Conservation (phyloP, 495 filamentous ascomycete genomes). For the Podospora tetraspora region DNA sequence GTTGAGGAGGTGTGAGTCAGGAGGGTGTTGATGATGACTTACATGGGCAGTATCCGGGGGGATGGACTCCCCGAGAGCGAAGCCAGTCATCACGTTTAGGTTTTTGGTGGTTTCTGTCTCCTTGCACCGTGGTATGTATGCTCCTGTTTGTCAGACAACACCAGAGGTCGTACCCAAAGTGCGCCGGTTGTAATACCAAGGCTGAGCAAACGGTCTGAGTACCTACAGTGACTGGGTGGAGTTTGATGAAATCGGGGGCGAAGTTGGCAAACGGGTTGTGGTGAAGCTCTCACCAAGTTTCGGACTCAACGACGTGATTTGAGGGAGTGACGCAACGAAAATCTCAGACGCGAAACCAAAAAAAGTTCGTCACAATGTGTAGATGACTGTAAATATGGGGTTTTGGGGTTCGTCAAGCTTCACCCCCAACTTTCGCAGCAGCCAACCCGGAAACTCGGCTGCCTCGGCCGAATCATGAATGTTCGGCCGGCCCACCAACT, state of each 20-base stretch:
- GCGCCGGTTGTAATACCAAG: not conserved
- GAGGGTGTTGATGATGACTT: conserved; percentile 23
- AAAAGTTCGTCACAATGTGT: not conserved
- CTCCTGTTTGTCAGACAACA: not conserved
- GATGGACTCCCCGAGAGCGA: conserved; percentile 52
- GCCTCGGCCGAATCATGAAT: not conserved
- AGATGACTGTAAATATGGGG: not conserved
- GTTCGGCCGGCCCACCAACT: not conserved
- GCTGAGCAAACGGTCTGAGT: not conserved
- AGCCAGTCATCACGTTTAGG: conserved; percentile 30
- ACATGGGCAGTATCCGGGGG: conserved; percentile 58
- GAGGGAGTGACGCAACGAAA: not conserved
- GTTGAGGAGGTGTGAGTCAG: not conserved
- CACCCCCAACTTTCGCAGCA: not conserved
- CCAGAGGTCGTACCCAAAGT: not conserved
- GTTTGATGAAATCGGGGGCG: not conserved
- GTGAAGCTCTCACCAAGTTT: not conserved
- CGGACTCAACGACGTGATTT: not conserved
- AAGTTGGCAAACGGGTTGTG: not conserved
- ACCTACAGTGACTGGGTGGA: not conserved
- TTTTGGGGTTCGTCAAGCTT: not conserved
- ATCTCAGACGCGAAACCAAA: not conserved
- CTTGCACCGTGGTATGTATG: not conserved
- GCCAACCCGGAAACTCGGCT: not conserved
- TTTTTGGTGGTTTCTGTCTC: not conserved